phyloP scores from a whole-genome alignment of 1,284 basidiomycete species.

The Pseudozyma hubeiensis region DNA sequence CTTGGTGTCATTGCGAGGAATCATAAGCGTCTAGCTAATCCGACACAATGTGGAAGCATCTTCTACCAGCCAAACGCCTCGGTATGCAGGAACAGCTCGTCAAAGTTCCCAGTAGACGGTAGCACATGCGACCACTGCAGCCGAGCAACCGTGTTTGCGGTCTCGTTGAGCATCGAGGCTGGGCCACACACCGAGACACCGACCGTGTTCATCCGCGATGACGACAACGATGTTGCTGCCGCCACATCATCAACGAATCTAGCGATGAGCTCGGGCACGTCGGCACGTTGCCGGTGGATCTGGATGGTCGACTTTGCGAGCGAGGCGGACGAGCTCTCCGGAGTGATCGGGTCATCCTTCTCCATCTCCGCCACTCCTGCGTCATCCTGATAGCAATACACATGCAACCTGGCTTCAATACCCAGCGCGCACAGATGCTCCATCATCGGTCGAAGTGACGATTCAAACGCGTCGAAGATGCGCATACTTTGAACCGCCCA shows the following conservation, averaged over 20 bases:
- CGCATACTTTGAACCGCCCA: constrained; percentile 29
- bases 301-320: constrained; percentile 10
- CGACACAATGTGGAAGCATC: neutral
- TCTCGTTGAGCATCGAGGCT: constrained; percentile 41
- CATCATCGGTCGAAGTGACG: constrained; percentile 16
- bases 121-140: constrained; percentile 44
- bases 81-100: constrained; percentile 42
- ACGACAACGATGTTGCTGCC: neutral
- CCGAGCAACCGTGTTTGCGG: constrained; percentile 27
- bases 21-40: neutral
- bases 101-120: neutral
- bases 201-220: constrained; percentile 2
- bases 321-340: neutral
- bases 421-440: constrained; percentile 22
- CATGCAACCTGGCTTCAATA: constrained; percentile 27
- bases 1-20: neutral
- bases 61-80: constrained; percentile 46
- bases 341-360: neutral
- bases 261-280: constrained; percentile 8
- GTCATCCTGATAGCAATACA: constrained; percentile 20
- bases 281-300: constrained; percentile 15
- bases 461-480: constrained; percentile 25
- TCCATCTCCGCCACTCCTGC: neutral
- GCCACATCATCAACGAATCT: constrained; percentile 13
- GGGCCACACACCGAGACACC: constrained; percentile 51